Evolutionary conservation across 306 rosid genomes (phyloP), one percentile per base, ranked within the genome.

Genomic region (Oxytropis ochrocephala): DNA sequence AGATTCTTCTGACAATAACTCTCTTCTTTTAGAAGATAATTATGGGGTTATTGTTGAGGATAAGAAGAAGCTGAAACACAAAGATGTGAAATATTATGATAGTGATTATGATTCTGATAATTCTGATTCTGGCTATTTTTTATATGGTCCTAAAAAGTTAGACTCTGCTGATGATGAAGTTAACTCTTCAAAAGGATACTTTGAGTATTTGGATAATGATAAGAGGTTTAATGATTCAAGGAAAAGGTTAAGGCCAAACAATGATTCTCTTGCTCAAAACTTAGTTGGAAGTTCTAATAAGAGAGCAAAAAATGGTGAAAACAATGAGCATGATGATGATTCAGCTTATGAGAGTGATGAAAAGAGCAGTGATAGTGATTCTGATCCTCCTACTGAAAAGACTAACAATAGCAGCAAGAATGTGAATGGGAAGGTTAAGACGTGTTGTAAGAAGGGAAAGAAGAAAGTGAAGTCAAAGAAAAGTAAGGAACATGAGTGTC

Each of bases 401-500:
- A 57, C 84, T 13, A 24, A 2, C 29, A 24, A 21, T 21, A 21
- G 27, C 2, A 1, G 74, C 69, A 17, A 82, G 82, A 51, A 35
- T 53, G 35, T 74, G 67, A 63, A 39, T 48, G 81, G 49, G n/a
- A 70, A 70, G 75, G 57, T 55, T 13, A 69, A 69, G 30, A 43
- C 5, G 38, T 17, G 42, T 50, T 17, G 42, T 50, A 35, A 29
- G 29, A 58, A 58, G 30, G 50, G 38, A 2, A 73, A 69, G 79
- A 82, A 75, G 72, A 83, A 81, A 53, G 21, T 79, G 68, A 85
- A 76, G 61, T 63, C 94, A 41, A 90, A 82, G 82, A 86, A 81
- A 47, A 90, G 73, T 80, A 90, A 75, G 73, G 90, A 81, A 30
- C 93, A 93, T 67, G 96, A 88, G 59, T 93, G 98, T 48, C 97